Conservation (phyloP, 345 rosid species). For the Linum lewisii region DNA sequence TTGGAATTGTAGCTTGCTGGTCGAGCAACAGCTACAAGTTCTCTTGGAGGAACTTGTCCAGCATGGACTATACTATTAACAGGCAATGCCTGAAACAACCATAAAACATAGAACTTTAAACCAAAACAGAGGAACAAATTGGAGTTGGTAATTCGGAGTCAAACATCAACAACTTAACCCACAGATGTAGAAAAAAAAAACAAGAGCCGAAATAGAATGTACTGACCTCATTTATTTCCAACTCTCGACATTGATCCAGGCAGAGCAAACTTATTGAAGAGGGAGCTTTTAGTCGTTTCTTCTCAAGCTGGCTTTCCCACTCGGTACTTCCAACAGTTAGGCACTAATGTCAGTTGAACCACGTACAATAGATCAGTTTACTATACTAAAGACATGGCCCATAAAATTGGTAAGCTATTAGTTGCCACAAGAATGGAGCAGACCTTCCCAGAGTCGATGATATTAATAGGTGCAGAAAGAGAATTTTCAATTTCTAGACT, state of each 20-base stretch:
- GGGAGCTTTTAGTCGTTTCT: conserved; percentile 39
- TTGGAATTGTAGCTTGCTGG: conserved; percentile 36
- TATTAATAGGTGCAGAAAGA: conserved; percentile 39
- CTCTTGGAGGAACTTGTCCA: conserved; percentile 37
- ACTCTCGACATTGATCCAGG: conserved; percentile 31
- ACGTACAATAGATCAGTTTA: conserved; percentile 4
- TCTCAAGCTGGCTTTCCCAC: conserved; percentile 42
- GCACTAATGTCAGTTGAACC: conserved; percentile 30
- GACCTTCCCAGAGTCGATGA: conserved; percentile 63
- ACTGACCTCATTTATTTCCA: conserved; percentile 54
- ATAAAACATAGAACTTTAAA: conserved; percentile 3
- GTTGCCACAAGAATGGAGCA: conserved; percentile 1
- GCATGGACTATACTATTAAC: conserved; percentile 25
- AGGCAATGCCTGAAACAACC: conserved; percentile 44
- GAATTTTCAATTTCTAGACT: conserved; percentile 34
- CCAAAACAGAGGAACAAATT: neutral
- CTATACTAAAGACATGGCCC: neutral
- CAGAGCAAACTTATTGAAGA: conserved; percentile 50
- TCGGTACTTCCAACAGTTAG: conserved; percentile 22
- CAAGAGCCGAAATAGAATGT: too few relatives aligned
- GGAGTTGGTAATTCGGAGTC: neutral
- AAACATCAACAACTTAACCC: neutral
- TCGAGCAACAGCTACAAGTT: conserved; percentile 62
- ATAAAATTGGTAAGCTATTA: neutral
- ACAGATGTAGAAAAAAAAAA: neutral